phyloP scores from a whole-genome alignment of 2,329 filamentous ascomycete genomes.

The Amylocarpus encephaloides region DNA sequence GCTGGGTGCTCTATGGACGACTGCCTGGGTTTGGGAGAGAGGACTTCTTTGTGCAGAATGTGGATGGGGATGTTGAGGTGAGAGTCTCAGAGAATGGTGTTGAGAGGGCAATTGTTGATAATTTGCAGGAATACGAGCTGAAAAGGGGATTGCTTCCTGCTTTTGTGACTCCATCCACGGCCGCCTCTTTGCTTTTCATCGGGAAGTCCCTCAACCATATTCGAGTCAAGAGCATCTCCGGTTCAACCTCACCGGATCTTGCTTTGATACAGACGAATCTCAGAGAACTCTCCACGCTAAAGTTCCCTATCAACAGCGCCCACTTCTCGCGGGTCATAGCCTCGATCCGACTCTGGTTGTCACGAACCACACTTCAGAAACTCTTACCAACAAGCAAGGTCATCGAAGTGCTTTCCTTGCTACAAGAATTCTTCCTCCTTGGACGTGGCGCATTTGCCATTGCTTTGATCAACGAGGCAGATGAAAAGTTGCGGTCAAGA shows the following conservation, averaged over 20 bases:
- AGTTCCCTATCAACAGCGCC: conserved; percentile 66
- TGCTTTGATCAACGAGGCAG: conserved; percentile 77
- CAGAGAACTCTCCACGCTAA: conserved; percentile 58
- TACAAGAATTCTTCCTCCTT: conserved; percentile 83
- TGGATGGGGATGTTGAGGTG: conserved; percentile 34
- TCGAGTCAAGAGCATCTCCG: conserved; percentile 44
- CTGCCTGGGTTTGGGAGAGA: conserved; percentile 67
- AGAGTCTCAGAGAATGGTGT: conserved; percentile 8
- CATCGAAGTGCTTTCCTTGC: conserved; percentile 66
- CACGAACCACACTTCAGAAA: conserved; percentile 75
- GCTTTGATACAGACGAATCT: conserved; percentile 64
- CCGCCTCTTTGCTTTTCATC: conserved; percentile 81
- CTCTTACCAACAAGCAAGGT: conserved; percentile 74
- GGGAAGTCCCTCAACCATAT: conserved; percentile 86
- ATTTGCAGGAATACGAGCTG: conserved; percentile 50
- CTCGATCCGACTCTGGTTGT: conserved; percentile 73
- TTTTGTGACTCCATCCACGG: conserved; percentile 70
- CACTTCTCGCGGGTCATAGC: conserved; percentile 67
- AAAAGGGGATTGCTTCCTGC: conserved; percentile 61
- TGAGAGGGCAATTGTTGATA: conserved; percentile 8
- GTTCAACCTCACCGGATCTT: conserved; percentile 42
- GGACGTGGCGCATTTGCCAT: conserved; percentile 88
- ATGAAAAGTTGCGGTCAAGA: conserved; percentile 68
- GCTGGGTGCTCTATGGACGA: conserved; percentile 85
- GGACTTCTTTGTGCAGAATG: conserved; percentile 76